Base-by-base conservation (phyloP, 2,329 filamentous ascomycete species). In the Tolypocladium paradoxum region DNA sequence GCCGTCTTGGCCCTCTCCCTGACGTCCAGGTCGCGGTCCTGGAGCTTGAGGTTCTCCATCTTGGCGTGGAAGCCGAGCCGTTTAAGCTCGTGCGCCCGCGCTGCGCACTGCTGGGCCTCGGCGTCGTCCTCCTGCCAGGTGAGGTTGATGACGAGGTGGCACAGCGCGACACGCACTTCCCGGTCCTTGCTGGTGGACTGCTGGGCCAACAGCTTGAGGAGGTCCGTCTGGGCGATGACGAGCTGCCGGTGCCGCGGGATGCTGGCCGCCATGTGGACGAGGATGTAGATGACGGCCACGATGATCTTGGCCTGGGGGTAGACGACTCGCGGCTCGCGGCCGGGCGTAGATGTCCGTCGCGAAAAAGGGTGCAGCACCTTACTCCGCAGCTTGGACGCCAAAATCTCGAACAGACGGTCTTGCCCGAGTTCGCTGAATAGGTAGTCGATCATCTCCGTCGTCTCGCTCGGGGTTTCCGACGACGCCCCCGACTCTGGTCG, bases 251-350 rank as follows among this genome's bases (percentile, higher is more conserved):
- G 90, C 33, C 81, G 79, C 3, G 90, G 83, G 14, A 84, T 76
- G 58, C 89, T 89, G 11, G 91, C 92, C 20, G 90, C 90, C 61
- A 97, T 83, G 70, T 97, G 90, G 16, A 93, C 85, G 49, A 97
- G 76, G 53, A 96, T 84, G 65, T 84, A 93, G 31, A 90, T 82
- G 12, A 92, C 86, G 3, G 88, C 80, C 61, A 82, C 79, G 50
- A 96, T 78, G 56, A 96, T 87, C 68, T 89, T 87, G 27, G 77
- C 65, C 57, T 81, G 79, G 9, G 81, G 77, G 55, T 81, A 75
- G 11, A 84, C 65, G 31, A 84, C 70, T 48, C 75, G 73, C 0
- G 76, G 67, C 56, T 79, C 77, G 20, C 64, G 59, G 7, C 66
- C 64, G 20, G 57, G 49, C 18, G 57, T 50, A 49, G 62, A 56